A percentile compares a stretch with the other conserved stretches of the same genome.
Conservation (phyloP, 441 rosid species). For the Macaranga tanarius region DNA sequence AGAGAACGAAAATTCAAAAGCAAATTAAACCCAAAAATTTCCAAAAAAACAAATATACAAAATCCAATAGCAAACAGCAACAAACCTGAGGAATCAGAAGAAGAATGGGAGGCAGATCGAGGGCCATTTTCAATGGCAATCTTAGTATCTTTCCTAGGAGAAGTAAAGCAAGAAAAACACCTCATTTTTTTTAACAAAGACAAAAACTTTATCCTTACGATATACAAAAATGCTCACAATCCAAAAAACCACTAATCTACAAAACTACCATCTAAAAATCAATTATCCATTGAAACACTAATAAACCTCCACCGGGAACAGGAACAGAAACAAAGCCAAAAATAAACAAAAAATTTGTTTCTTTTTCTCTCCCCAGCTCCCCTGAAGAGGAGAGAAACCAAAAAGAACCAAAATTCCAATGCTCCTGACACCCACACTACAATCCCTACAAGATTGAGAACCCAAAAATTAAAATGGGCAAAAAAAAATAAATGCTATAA, state of each 20-base stretch:
- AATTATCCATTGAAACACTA: background rate
- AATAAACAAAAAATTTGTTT: background rate
- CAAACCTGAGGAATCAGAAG: constrained; percentile 51
- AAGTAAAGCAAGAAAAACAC: constrained; percentile 72
- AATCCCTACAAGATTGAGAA: background rate
- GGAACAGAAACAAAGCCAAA: no score
- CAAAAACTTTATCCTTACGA: background rate
- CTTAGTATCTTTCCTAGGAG: constrained; percentile 44
- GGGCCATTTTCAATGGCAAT: constrained; percentile 54
- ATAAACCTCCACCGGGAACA: background rate
- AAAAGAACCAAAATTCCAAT: constrained; percentile 5
- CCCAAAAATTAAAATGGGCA: background rate
- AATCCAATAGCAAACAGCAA: background rate
- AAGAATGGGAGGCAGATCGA: constrained; percentile 48
- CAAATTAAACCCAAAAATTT: background rate
- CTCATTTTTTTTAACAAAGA: constrained; percentile 37
- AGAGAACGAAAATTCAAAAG: background rate
- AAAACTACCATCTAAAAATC: background rate
- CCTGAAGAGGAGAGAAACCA: constrained; percentile 15
- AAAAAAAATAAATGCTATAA: no score
- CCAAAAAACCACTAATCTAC: background rate
- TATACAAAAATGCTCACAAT: background rate
- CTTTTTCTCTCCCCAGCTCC: constrained; percentile 8
- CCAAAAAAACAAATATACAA: background rate
- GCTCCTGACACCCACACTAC: background rate